Percentiles rank a stretch among this genome's conserved stretches.
Evolutionary conservation across 2,329 filamentous ascomycete species (phyloP).

Genomic region (Trichophaea hybrida): DNA sequence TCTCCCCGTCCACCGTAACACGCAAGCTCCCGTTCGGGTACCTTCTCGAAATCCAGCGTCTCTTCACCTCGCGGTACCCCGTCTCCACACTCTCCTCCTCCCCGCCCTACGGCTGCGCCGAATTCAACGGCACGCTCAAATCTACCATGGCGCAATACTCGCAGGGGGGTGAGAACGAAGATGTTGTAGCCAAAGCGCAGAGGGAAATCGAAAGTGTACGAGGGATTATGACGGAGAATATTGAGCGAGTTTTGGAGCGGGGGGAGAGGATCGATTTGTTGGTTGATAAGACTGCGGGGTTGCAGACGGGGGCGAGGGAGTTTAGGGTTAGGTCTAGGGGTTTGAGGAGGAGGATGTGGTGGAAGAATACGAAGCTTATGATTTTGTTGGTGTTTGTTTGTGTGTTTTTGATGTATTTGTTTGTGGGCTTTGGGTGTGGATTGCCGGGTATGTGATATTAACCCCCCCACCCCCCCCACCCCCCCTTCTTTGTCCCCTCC

Average conservation of each 20-base stretch:
- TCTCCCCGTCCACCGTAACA: conserved; percentile 66
- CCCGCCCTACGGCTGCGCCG: conserved; percentile 77
- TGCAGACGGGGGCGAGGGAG: conserved; percentile 77
- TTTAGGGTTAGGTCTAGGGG: conserved; percentile 79
- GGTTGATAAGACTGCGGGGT: conserved; percentile 87
- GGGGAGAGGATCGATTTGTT: conserved; percentile 87
- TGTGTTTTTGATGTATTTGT: conserved; percentile 54
- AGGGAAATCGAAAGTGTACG: conserved; percentile 83
- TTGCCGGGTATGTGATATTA: conserved; percentile 38
- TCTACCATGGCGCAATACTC: conserved; percentile 25
- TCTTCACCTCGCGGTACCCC: conserved; percentile 61
- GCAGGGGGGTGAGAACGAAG: conserved; percentile 40
- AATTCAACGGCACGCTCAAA: conserved; percentile 53
- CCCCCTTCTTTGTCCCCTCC: too few relatives aligned
- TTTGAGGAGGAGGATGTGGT: conserved; percentile 92
- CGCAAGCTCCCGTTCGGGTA: conserved; percentile 87
- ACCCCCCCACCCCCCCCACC: not conserved
- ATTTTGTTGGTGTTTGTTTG: conserved; percentile 56
- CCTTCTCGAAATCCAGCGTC: conserved; percentile 76
- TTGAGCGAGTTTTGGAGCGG: conserved; percentile 73
- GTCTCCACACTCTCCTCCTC: conserved; percentile 49
- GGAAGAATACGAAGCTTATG: conserved; percentile 95
- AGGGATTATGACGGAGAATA: conserved; percentile 91
- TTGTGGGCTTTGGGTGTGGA: conserved; percentile 59
- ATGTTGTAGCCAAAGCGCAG: conserved; percentile 66